phyloP scores from a whole-genome alignment of 2,329 filamentous ascomycete genomes.

The Bipolaris zeicola region DNA sequence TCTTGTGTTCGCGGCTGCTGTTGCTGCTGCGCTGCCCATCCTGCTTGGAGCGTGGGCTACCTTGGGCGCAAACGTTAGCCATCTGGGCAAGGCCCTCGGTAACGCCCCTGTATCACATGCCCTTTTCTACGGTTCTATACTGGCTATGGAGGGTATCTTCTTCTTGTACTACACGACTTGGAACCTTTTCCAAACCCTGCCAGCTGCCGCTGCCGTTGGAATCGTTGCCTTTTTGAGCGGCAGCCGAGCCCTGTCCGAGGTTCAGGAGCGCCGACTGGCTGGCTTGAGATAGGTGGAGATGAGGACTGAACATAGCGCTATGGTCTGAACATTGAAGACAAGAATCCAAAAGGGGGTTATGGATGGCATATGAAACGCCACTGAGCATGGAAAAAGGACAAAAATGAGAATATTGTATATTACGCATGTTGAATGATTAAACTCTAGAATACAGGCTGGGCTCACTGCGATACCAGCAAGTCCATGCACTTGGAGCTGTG shows the following conservation, averaged over 20 bases:
- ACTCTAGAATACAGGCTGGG: background rate
- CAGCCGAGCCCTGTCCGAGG: slow-evolving; percentile 87
- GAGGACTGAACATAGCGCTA: background rate
- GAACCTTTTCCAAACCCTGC: slow-evolving; percentile 89
- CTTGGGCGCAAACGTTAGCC: slow-evolving; percentile 81
- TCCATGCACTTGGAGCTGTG: background rate
- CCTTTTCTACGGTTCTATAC: slow-evolving; percentile 83
- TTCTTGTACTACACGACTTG: slow-evolving; percentile 92
- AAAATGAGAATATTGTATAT: background rate
- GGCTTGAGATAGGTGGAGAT: slow-evolving; percentile 61
- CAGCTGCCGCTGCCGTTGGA: slow-evolving; percentile 70
- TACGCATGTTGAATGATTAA: background rate
- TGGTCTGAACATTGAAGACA: background rate
- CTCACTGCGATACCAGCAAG: background rate
- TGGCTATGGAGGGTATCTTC: slow-evolving; percentile 89
- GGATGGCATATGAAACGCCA: background rate
- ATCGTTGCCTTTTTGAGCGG: slow-evolving; percentile 82
- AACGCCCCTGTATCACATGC: slow-evolving; percentile 79
- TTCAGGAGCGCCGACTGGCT: slow-evolving; percentile 83
- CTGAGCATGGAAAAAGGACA: background rate
- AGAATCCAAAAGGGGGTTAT: background rate
- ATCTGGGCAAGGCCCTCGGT: slow-evolving; percentile 75
- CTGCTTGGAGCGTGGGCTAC: slow-evolving; percentile 76
- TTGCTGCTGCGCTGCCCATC: slow-evolving; percentile 74
- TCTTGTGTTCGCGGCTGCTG: slow-evolving; percentile 73